Conservation (phyloP, 2,329 filamentous ascomycete species). For the Pseudogymnoascus sp. region DNA sequence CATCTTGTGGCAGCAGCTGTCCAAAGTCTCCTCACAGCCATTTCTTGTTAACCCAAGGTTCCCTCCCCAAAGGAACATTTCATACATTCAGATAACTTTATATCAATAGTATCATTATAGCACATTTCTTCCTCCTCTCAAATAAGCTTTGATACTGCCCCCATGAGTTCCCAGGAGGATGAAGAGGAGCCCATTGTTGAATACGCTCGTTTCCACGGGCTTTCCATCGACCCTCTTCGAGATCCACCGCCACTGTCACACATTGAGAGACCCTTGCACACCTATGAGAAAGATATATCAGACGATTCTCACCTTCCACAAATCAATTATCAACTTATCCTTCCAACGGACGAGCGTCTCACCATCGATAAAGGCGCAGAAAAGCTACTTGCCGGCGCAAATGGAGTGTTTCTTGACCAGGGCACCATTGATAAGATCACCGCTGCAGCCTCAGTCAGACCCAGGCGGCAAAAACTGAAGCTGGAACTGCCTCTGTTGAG, state of each 20-base stretch:
- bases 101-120: background rate
- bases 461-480: constrained; percentile 10
- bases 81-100: background rate
- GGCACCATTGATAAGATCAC: constrained; percentile 11
- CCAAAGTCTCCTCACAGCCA: background rate
- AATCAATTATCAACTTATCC: constrained; percentile 10
- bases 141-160: background rate
- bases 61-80: background rate
- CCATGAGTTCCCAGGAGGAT: background rate
- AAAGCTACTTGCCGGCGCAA: constrained; percentile 17
- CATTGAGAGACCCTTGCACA: constrained; percentile 14
- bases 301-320: constrained; percentile 16
- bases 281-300: background rate
- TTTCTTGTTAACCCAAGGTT: background rate
- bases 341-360: constrained; percentile 21
- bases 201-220: constrained; percentile 24
- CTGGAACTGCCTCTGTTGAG: constrained; percentile 25
- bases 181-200: constrained; percentile 20
- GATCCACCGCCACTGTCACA: constrained; percentile 15
- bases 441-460: constrained; percentile 10
- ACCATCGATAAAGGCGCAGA: constrained; percentile 19
- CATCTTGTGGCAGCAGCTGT: background rate
- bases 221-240: constrained; percentile 18
- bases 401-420: constrained; percentile 10
- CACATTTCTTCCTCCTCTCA: background rate